phyloP scores from a whole-genome alignment of 2,329 filamentous ascomycete genomes.

The Beauveria pseudobassiana region DNA sequence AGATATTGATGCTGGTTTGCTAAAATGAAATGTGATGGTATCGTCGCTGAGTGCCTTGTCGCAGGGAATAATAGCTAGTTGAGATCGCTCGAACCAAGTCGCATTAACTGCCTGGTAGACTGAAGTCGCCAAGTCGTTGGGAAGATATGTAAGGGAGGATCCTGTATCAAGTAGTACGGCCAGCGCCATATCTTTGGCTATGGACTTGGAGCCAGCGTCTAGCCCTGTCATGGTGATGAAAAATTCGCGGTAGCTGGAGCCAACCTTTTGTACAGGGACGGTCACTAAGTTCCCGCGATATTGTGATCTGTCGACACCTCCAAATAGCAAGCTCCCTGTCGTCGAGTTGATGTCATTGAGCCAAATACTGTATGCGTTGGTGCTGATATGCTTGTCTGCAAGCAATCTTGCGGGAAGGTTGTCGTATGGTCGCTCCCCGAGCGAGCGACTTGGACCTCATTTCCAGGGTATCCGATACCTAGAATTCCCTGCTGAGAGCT shows the following conservation, averaged over 20 bases:
- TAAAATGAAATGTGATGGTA: constrained; percentile 46
- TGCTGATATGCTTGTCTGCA: constrained; percentile 50
- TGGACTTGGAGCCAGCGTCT: constrained; percentile 31
- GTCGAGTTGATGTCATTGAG: constrained; percentile 62
- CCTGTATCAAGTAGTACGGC: constrained; percentile 66
- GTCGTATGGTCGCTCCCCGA: constrained; percentile 49
- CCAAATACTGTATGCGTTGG: constrained; percentile 68
- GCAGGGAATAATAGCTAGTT: constrained; percentile 56
- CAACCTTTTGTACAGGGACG: constrained; percentile 54
- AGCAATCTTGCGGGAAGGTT: constrained; percentile 64
- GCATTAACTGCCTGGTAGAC: constrained; percentile 55
- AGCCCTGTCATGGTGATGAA: constrained; percentile 61
- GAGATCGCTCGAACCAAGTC: constrained; percentile 43
- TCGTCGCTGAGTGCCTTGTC: constrained; percentile 34
- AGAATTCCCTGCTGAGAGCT: constrained; percentile 64
- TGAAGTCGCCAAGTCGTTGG: constrained; percentile 41
- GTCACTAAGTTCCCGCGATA: constrained; percentile 57
- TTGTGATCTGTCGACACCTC: constrained; percentile 62
- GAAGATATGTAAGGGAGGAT: constrained; percentile 60
- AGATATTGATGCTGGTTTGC: constrained; percentile 39
- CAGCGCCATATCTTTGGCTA: constrained; percentile 44
- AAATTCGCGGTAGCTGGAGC: constrained; percentile 52
- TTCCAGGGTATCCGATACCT: constrained; percentile 73
- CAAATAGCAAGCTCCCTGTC: constrained; percentile 64
- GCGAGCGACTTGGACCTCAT: constrained; percentile 66